Evolutionary conservation across 2,329 filamentous ascomycete species (phyloP).

Genomic region (Alternaria metachromatica): DNA sequence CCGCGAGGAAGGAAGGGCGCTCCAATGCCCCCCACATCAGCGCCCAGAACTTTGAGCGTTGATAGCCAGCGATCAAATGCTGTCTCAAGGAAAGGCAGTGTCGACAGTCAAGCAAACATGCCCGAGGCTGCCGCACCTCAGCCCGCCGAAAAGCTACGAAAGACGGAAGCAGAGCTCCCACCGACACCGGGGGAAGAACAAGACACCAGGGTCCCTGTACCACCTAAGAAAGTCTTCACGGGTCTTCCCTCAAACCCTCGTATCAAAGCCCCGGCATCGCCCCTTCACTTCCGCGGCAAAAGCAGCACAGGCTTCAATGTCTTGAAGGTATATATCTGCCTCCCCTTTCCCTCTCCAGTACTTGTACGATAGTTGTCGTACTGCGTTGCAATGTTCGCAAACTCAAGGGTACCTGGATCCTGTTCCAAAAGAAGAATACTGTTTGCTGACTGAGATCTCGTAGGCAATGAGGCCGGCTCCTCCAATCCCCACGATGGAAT

Average conservation of each 20-base stretch:
- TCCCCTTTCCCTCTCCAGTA: slow-evolving; percentile 30
- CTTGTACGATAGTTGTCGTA: slow-evolving; percentile 24
- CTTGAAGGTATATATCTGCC: slow-evolving; percentile 43
- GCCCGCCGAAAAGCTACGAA: slow-evolving; percentile 6
- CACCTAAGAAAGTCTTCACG: slow-evolving; percentile 32
- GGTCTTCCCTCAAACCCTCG: slow-evolving; percentile 43
- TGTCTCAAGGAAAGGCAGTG: slow-evolving; percentile 1
- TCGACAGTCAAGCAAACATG: not conserved
- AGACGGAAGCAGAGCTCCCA: slow-evolving; percentile 27
- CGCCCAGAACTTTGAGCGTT: slow-evolving; percentile 21
- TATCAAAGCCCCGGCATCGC: slow-evolving; percentile 24
- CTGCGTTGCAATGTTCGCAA: slow-evolving; percentile 11
- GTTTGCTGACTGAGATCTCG: not conserved
- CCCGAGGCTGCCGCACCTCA: not conserved
- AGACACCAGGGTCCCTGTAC: slow-evolving; percentile 15
- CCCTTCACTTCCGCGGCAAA: slow-evolving; percentile 44
- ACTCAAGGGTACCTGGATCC: slow-evolving; percentile 12
- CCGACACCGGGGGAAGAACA: slow-evolving; percentile 40
- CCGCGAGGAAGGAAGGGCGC: slow-evolving; percentile 39
- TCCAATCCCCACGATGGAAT: slow-evolving; percentile 18
- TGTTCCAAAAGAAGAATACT: not conserved
- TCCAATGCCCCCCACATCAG: slow-evolving; percentile 28
- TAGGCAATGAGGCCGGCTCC: slow-evolving; percentile 33
- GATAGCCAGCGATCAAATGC: slow-evolving; percentile 11
- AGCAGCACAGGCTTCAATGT: slow-evolving; percentile 48